Evolutionary conservation across 108 stramenopile species (phyloP).

Genomic region (Cyclostephanos tholiformis): DNA sequence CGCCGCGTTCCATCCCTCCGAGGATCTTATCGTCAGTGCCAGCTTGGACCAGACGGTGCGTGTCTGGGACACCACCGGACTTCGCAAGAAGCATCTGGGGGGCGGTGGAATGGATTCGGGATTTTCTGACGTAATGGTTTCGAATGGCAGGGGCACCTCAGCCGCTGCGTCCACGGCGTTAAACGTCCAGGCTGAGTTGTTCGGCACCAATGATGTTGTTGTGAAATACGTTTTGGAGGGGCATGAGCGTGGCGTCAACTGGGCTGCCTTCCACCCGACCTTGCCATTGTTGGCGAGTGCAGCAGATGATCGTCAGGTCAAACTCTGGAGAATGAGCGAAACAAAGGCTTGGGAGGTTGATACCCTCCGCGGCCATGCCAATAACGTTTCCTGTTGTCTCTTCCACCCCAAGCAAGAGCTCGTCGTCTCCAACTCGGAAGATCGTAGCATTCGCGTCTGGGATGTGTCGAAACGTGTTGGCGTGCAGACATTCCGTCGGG

Average conservation of each 20-base stretch:
- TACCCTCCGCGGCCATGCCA: conserved; percentile 98
- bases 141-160: conserved; percentile 30
- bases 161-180: conserved; percentile 68
- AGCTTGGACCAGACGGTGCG: conserved; percentile 99
- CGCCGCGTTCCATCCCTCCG: conserved; percentile 97
- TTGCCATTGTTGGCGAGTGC: conserved; percentile 95
- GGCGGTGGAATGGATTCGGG: conserved; percentile 44
- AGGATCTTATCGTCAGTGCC: conserved; percentile 98
- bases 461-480: conserved; percentile 97
- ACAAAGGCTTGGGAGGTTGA: conserved; percentile 99
- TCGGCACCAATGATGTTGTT: conserved; percentile 98
- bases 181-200: conserved; percentile 96
- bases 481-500: conserved; percentile 98
- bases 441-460: conserved; percentile 98
- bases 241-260: conserved; percentile 99
- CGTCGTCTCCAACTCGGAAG: conserved; percentile 97
- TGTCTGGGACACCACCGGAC: conserved; percentile 98
- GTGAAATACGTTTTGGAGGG: conserved; percentile 99
- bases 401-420: conserved; percentile 99
- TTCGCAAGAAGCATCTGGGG: conserved; percentile 94
- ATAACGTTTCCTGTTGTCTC: conserved; percentile 98
- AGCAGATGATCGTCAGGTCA: conserved; percentile 99
- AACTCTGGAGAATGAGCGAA: conserved; percentile 99
- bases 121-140: conserved; percentile 49
- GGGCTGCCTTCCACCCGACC: conserved; percentile 99